Evolutionary conservation across 345 rosid genomes (phyloP), one percentile per base, ranked within the genome.

Genomic region (Microthlaspi erraticum): DNA sequence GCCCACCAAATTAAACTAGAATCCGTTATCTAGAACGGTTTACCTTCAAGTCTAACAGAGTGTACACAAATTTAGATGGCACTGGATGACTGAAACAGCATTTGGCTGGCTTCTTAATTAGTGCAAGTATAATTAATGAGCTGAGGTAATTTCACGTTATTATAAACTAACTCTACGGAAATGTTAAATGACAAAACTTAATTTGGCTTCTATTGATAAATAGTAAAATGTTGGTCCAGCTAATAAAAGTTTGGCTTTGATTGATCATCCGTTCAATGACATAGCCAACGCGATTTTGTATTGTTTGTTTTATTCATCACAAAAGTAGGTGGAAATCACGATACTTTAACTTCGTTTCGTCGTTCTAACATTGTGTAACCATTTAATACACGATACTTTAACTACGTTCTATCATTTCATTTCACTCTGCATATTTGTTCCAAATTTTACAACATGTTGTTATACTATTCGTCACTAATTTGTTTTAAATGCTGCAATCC

Each of bases 1-100:
- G n/a, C 46, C 38, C 48, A 71, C 60, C 42, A 51, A 13, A 41
- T 51, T 10, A 63, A 48, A 34, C 26, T 44, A 20, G 4, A 32
- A 55, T 36, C 64, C 33, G 52, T 13, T 31, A 3, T 16, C 10
- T 32, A 19, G 6, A 58, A 45, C 58, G 14, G 0, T 38, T 18
- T 18, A 12, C 34, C 39, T 29, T 12, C 0, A 51, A 14, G 17
- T 39, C 23, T 17, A 26, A 8, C 13, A 16, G 18, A 19, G 29
- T n/a, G n/a, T 20, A 4, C 8, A 14, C 23, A n/a, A 60, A 38
- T 36, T 8, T 41, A 37, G 46, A 36, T 69, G 37, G 17, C 41
- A 3, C 11, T 23, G 50, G 38, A 38, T 34, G 43, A 63, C 18
- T 18, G 32, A 32, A 31, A 66, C 31, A 17, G 10, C 37, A 48